Percentiles rank a stretch among this genome's conserved stretches.
Conservation (phyloP, 2,329 filamentous ascomycete genomes). For the Cytospora schulzeri region DNA sequence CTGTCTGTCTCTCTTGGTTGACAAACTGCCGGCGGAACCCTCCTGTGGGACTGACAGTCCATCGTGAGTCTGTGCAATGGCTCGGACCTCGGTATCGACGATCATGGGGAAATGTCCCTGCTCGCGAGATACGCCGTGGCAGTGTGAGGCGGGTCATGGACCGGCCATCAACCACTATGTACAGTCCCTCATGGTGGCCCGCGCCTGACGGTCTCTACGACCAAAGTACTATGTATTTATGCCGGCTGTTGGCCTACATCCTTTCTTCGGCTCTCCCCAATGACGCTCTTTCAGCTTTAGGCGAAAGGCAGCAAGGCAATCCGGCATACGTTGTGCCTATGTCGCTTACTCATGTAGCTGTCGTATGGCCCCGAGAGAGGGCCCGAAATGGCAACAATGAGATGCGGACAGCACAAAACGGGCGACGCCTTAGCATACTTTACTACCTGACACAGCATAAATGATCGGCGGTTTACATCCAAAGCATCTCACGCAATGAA, state of each 20-base stretch:
- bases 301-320: neutral
- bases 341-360: neutral
- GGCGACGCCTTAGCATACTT: neutral
- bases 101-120: neutral
- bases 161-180: neutral
- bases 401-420: neutral
- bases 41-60: neutral
- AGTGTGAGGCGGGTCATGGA: neutral
- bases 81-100: neutral
- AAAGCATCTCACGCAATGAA: neutral
- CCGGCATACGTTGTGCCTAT: neutral
- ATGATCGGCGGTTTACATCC: neutral
- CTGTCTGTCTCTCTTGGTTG: neutral
- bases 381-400: neutral
- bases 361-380: neutral
- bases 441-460: constrained; percentile 1
- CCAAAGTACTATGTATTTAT: neutral
- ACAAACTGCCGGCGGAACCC: neutral
- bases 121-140: neutral
- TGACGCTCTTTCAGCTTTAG: neutral
- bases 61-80: neutral
- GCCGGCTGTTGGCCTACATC: neutral
- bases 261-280: neutral
- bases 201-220: neutral
- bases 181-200: neutral